Evolutionary conservation across 768 basidiomycete species (phyloP).

Genomic region (Pulveroboletus sp.): DNA sequence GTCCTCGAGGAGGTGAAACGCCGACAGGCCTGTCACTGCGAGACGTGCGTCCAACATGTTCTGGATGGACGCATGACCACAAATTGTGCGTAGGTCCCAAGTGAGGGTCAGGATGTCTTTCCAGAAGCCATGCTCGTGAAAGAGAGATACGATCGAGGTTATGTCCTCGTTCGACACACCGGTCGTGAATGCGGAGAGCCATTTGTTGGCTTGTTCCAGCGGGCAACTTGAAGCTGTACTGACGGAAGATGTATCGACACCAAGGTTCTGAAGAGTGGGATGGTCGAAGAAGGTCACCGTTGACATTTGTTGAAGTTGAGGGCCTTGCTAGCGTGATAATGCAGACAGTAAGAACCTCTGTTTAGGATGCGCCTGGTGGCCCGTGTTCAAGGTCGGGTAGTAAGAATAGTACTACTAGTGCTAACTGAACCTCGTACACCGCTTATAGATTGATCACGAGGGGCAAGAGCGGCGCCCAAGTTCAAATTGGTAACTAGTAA

Average conservation of each 20-base stretch:
- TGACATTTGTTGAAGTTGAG: no score
- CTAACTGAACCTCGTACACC: no score
- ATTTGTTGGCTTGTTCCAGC: slow-evolving; percentile 5
- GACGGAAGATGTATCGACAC: slow-evolving; percentile 10
- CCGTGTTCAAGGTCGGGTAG: no score
- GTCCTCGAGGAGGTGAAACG: slow-evolving; percentile 21
- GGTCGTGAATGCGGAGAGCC: slow-evolving; percentile 19
- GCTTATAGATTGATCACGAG: no score
- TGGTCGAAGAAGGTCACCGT: slow-evolving; percentile 14
- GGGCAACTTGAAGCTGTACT: slow-evolving; percentile 11
- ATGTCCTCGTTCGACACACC: slow-evolving; percentile 3
- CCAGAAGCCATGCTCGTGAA: slow-evolving; percentile 38
- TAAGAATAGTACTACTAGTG: no score
- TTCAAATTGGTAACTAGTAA: no score
- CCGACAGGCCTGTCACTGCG: slow-evolving; percentile 13
- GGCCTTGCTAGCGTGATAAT: no score
- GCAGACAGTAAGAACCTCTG: no score
- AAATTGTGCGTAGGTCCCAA: slow-evolving; percentile 52
- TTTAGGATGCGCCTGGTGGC: no score
- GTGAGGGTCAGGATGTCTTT: slow-evolving; percentile 52
- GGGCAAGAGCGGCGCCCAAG: no score
- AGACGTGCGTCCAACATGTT: slow-evolving; percentile 38
- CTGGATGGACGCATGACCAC: slow-evolving; percentile 34
- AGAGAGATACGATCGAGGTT: slow-evolving; percentile 7
- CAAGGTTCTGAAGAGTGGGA: slow-evolving; percentile 21